phyloP scores from a whole-genome alignment of 163 green algal genomes.

The Chloromonas sp. region DNA sequence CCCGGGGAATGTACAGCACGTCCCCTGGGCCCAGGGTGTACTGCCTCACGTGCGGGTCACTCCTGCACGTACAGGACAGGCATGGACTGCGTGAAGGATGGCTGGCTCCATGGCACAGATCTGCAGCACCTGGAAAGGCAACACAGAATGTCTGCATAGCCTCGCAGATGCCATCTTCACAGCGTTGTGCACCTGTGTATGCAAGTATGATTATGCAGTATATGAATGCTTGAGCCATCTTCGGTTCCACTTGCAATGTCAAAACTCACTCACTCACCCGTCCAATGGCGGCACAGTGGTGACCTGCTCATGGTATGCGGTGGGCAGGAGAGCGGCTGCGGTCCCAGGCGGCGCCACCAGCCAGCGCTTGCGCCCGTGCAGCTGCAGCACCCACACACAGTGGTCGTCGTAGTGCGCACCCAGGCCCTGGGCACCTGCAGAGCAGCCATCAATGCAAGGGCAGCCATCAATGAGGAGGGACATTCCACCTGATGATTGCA shows the following conservation, averaged over 20 bases:
- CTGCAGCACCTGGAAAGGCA: no score
- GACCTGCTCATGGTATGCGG: no score
- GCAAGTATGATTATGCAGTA: no score
- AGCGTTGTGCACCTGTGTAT: no score
- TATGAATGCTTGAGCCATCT: no score
- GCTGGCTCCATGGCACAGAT: no score
- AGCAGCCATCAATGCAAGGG: neutral
- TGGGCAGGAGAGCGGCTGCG: neutral
- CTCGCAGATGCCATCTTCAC: no score
- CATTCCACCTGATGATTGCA: neutral
- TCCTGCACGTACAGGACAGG: neutral
- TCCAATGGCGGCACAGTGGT: no score
- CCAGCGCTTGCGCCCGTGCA: constrained; percentile 30
- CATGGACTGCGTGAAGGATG: no score
- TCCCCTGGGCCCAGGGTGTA: neutral
- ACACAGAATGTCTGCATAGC: no score
- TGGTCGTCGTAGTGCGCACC: constrained; percentile 42
- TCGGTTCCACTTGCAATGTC: no score
- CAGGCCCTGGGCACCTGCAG: constrained; percentile 23
- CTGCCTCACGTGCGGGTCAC: neutral
- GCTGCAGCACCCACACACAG: constrained; percentile 34
- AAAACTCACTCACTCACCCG: no score
- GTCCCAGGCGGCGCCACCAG: constrained; percentile 18
- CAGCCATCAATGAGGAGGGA: neutral
- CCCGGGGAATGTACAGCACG: neutral